A percentile compares a stretch with the other conserved stretches of the same genome.
These are phyloP conservation scores for Babesia gibsoni DNA, from an alignment of 169 alveolate genomes.

Conservation along the genomic window DNA sequence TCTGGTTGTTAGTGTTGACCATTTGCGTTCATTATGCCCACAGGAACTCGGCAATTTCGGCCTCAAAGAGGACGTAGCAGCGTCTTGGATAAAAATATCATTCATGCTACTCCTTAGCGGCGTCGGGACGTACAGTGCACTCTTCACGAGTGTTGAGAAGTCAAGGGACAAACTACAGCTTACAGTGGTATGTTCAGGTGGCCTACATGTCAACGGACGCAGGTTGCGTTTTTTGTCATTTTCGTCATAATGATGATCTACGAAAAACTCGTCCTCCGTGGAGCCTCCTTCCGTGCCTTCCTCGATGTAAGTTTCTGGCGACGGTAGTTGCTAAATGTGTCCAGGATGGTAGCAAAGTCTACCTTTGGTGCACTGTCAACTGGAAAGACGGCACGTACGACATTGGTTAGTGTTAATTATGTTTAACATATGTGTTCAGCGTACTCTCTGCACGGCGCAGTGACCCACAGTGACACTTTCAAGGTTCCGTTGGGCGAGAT, in stretches of 20 bases:
- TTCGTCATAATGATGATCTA: conserved; percentile 9
- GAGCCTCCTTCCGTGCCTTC: conserved; percentile 7
- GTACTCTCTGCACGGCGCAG: neutral
- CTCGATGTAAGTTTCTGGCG: conserved; percentile 1
- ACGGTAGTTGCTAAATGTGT: neutral
- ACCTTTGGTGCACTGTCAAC: conserved; percentile 34
- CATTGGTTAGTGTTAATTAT: conserved; percentile 11
- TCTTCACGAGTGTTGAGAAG: conserved; percentile 37
- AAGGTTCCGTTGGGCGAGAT: conserved; percentile 44
- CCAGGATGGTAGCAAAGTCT: conserved; percentile 28
- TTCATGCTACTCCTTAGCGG: conserved; percentile 21
- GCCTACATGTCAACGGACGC: neutral
- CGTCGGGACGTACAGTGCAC: conserved; percentile 49
- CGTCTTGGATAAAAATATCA: conserved; percentile 12
- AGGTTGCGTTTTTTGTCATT: conserved; percentile 29
- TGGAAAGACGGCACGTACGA: conserved; percentile 52
- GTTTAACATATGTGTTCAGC: neutral
- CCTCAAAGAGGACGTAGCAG: conserved; percentile 30
- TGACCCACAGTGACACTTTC: neutral
- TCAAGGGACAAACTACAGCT: conserved; percentile 7
- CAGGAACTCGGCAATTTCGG: conserved; percentile 43
- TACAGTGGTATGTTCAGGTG: conserved; percentile 28
- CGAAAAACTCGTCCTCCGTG: conserved; percentile 34
- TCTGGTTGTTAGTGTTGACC: neutral
- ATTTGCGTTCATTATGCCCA: neutral